Percentiles rank a stretch among this genome's conserved stretches.
Evolutionary conservation across 495 filamentous ascomycete genomes (phyloP).

Genomic region (Stereocaulon alpinum): DNA sequence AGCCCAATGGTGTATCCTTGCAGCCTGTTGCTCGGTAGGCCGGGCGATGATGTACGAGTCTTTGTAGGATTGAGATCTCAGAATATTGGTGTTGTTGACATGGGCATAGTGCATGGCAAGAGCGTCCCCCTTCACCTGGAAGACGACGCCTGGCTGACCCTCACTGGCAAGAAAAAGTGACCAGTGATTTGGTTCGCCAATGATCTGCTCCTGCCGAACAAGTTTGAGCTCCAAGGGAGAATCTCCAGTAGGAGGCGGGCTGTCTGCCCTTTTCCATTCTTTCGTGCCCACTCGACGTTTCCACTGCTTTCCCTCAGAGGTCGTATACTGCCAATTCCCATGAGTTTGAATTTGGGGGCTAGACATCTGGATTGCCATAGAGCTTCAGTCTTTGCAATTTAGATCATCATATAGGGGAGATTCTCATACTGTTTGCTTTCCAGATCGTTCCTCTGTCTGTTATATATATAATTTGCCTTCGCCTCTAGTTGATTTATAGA

Average conservation of each 20-base stretch:
- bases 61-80: background rate
- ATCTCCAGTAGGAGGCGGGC: background rate
- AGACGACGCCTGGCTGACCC: background rate
- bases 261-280: background rate
- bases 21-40: slow-evolving; percentile 2
- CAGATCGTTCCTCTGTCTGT: no score
- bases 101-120: background rate
- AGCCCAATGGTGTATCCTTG: background rate
- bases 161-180: background rate
- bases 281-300: background rate
- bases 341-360: background rate
- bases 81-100: background rate
- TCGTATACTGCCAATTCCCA: background rate
- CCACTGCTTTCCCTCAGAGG: background rate
- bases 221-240: background rate
- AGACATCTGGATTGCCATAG: background rate
- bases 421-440: no score
- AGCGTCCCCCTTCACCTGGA: slow-evolving; percentile 3
- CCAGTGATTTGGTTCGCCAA: slow-evolving; percentile 1
- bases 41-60: slow-evolving; percentile 2
- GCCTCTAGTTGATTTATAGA: no score
- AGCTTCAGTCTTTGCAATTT: no score
- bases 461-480: no score
- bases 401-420: no score
- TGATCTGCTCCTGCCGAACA: background rate